Evolutionary conservation across 208 protist genomes (phyloP).

Genomic region (Naegleria gruberi): DNA sequence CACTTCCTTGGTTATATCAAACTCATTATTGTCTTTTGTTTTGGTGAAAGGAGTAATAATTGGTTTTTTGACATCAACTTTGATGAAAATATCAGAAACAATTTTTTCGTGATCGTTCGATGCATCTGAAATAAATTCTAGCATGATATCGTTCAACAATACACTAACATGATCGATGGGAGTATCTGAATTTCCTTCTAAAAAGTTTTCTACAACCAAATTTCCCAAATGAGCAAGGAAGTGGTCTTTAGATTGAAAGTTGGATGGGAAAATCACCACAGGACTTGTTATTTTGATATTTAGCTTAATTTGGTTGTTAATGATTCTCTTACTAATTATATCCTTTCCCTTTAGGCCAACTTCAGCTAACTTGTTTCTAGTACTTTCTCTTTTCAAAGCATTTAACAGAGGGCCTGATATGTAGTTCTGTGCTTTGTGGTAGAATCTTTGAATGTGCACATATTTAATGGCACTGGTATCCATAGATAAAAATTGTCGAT

Average conservation of each 20-base stretch:
- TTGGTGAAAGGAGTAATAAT: background rate
- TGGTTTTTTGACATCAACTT: background rate
- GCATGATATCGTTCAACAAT: background rate
- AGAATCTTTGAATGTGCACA: slow-evolving; percentile 1
- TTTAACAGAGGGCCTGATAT: background rate
- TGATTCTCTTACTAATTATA: background rate
- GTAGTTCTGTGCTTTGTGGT: background rate
- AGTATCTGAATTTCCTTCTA: background rate
- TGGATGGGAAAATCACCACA: background rate
- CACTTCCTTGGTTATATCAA: background rate
- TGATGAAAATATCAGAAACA: background rate
- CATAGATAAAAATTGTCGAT: background rate
- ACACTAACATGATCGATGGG: background rate
- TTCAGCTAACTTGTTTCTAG: background rate
- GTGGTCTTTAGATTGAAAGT: background rate
- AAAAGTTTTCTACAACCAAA: background rate
- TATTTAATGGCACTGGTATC: background rate
- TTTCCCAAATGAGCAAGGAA: background rate
- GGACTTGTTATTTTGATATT: background rate
- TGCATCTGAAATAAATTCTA: background rate
- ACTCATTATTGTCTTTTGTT: background rate
- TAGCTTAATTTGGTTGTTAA: background rate
- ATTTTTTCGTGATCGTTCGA: background rate
- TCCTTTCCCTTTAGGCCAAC: background rate
- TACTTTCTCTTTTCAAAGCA: background rate